Percentiles rank a stretch among this genome's conserved stretches.
Evolutionary conservation across 164 flowering plant species (phyloP).

Genomic region (Hamamelis virginiana): DNA sequence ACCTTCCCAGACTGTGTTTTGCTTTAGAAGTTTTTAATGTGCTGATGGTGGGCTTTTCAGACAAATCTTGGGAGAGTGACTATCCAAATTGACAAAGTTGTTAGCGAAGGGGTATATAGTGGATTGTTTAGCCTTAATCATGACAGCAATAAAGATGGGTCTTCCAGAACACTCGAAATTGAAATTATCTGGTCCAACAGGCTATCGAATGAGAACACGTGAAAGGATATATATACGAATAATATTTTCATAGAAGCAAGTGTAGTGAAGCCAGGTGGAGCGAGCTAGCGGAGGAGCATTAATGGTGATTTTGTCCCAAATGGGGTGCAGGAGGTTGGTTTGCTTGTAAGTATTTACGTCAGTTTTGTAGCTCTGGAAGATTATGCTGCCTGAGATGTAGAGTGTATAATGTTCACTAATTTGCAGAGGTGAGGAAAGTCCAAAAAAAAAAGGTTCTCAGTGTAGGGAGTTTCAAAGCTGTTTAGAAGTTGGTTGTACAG

Average conservation of each 20-base stretch:
- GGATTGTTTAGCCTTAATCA: constrained; percentile 80
- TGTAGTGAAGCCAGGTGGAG: background rate
- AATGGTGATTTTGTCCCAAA: background rate
- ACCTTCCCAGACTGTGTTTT: too few species aligned
- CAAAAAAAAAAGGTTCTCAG: constrained; percentile 11
- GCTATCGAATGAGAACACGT: constrained; percentile 38
- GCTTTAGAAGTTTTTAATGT: background rate
- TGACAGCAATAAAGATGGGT: constrained; percentile 67
- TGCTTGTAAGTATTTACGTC: constrained; percentile 31
- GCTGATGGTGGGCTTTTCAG: constrained; percentile 39
- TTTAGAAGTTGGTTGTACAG: constrained; percentile 24
- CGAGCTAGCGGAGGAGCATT: background rate
- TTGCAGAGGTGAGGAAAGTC: constrained; percentile 13
- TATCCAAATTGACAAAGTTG: constrained; percentile 89
- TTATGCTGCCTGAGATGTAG: constrained; percentile 21
- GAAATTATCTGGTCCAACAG: constrained; percentile 85
- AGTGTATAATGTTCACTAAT: constrained; percentile 27
- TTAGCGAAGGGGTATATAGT: constrained; percentile 72
- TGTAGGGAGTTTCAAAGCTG: constrained; percentile 13
- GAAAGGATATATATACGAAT: too few species aligned
- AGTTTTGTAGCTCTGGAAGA: constrained; percentile 46
- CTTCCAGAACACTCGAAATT: constrained; percentile 81
- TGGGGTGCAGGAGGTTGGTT: constrained; percentile 5
- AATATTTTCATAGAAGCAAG: background rate
- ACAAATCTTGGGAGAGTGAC: constrained; percentile 80